A percentile compares a stretch with the other conserved stretches of the same genome.
Conservation (phyloP, 805 yeast genomes). For the Candida nitratophila region DNA sequence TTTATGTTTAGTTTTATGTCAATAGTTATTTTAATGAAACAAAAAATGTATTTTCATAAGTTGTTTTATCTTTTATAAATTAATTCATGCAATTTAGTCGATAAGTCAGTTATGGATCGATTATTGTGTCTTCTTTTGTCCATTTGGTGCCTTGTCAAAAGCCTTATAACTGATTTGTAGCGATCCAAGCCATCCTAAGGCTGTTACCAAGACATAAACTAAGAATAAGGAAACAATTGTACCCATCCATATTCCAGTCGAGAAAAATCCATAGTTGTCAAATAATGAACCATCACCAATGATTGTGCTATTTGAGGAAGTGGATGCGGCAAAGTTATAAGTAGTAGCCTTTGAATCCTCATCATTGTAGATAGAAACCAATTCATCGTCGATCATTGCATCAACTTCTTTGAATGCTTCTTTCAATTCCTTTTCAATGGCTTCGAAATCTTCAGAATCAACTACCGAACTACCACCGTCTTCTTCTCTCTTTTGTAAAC, state of each 20-base stretch:
- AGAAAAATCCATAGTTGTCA: slow-evolving; percentile 61
- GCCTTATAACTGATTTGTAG: slow-evolving; percentile 77
- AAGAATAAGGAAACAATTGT: slow-evolving; percentile 59
- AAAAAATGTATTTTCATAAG: too few relatives aligned
- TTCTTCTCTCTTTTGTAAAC: slow-evolving; percentile 9
- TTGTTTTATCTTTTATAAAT: too few relatives aligned
- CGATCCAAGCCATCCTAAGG: slow-evolving; percentile 64
- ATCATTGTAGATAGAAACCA: slow-evolving; percentile 15
- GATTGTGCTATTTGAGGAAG: not conserved
- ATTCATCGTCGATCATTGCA: slow-evolving; percentile 18
- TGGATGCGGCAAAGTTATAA: not conserved
- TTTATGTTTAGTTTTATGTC: not conserved
- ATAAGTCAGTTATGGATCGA: too few relatives aligned
- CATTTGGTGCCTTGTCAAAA: slow-evolving; percentile 61
- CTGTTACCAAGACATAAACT: slow-evolving; percentile 47
- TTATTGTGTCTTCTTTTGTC: slow-evolving; percentile 39
- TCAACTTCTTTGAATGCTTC: slow-evolving; percentile 25
- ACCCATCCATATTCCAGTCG: slow-evolving; percentile 77
- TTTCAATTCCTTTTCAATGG: slow-evolving; percentile 20
- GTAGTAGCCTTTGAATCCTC: not conserved
- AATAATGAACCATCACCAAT: slow-evolving; percentile 38
- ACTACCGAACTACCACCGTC: slow-evolving; percentile 7
- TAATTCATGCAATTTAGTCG: too few relatives aligned
- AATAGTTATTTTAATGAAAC: too few relatives aligned
- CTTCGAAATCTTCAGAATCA: slow-evolving; percentile 19